Percentiles rank a stretch among this genome's conserved stretches.
Conservation (phyloP, 306 rosid genomes). For the Malus fusca region DNA sequence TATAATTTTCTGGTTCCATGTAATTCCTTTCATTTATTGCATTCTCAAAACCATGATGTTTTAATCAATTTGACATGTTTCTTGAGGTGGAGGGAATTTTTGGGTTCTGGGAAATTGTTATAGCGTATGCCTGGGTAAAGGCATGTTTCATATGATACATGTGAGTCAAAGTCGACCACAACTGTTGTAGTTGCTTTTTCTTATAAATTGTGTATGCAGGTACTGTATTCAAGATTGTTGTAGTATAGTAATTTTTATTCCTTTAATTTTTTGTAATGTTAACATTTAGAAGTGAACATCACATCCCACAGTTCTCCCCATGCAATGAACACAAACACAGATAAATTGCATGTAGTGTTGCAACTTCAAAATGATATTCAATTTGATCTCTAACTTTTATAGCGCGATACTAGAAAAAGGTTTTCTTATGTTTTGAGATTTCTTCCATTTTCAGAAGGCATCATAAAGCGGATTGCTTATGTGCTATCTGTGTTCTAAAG, state of each 20-base stretch:
- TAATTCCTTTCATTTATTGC: too few relatives aligned
- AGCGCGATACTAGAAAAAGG: not conserved
- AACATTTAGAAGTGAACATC: not conserved
- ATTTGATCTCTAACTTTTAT: not conserved
- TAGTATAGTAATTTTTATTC: not conserved
- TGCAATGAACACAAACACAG: not conserved
- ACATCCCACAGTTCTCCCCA: not conserved
- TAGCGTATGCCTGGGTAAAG: not conserved
- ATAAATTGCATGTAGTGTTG: not conserved
- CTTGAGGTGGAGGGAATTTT: not conserved
- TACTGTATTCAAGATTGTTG: not conserved
- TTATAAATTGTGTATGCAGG: not conserved
- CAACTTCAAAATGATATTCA: not conserved
- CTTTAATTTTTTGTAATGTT: not conserved
- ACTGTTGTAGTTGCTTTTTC: not conserved
- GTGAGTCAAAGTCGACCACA: not conserved
- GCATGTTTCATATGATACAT: not conserved
- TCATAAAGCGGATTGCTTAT: constrained; percentile 84
- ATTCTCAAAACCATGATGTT: not conserved
- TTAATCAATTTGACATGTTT: not conserved
- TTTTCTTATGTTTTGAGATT: constrained; percentile 11
- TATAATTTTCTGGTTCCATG: not conserved
- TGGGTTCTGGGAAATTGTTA: not conserved
- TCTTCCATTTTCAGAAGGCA: constrained; percentile 64
- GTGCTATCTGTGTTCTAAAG: constrained; percentile 92